Base-by-base conservation (phyloP, 495 filamentous ascomycete species). In the Penicillium egyptiacum region DNA sequence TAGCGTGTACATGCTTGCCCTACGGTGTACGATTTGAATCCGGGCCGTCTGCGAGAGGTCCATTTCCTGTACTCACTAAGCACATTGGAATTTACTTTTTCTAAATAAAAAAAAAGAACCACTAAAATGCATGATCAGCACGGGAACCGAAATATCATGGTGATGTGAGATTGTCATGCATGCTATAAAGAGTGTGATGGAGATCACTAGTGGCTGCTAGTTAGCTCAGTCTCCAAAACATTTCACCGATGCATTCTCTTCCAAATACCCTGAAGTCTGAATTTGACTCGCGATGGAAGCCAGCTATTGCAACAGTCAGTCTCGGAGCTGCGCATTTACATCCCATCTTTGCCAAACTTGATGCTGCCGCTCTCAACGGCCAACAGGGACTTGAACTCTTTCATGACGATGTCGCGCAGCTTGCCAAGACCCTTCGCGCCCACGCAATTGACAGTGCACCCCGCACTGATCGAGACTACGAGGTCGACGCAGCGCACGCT, bases 401-500 rank as follows among this genome's bases (percentile, higher is more conserved):
- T 46, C 60, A 66, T 30, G 67, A 70, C 47, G 67, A 70, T 55
- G 46, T 70, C 5, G 65, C 60, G 7, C 50, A 66, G 40, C 53
- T 63, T 4, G 65, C 67, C 30, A 58, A 66, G 23, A 58, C 48
- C 0, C 53, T 68, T 1, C 55, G 61, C 22, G 20, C 33, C 40
- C 54, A 64, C 20, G 39, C 56, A 33, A 14, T 2, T 30, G 44
- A 46, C 6, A 5, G 23, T 3, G 10, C 51, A 37, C 40, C 43
- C 52, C 56, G 58, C 35, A 47, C 66, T 31, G 59, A 60, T 22
- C 64, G 66, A 33, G 62, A 61, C 9, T 66, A 56, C 31, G 63
- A 66, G 56, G 57, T 68, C 26, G 74, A 71, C 20, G 88, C 88
- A 5, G 86, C 87, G 16, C 66, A 71, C 10, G 64, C 73, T 25